phyloP scores from a whole-genome alignment of 2,329 filamentous ascomycete species.

The Aspergillus tubingensis region DNA sequence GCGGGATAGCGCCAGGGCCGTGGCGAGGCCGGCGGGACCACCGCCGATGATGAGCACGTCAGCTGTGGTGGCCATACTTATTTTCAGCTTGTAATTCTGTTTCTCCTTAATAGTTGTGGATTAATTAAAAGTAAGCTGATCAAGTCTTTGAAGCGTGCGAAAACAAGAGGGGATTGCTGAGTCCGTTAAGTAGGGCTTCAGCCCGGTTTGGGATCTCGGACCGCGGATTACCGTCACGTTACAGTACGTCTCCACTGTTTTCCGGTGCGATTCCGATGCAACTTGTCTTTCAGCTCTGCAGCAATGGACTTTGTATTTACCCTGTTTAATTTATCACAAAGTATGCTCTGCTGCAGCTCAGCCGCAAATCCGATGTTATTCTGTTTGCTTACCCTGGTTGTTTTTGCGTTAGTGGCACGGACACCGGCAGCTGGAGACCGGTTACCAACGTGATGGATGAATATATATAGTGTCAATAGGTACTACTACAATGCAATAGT shows the following conservation, averaged over 20 bases:
- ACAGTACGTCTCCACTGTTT: not conserved
- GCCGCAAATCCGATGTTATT: not conserved
- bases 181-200: constrained; percentile 3
- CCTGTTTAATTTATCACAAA: too few species aligned
- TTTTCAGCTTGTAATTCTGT: not conserved
- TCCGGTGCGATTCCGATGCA: not conserved
- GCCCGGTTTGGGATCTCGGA: not conserved
- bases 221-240: not conserved
- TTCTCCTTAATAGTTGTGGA: too few species aligned
- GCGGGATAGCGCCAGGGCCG: constrained; percentile 55
- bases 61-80: not conserved
- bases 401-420: too few species aligned
- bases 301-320: too few species aligned
- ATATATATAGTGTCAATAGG: not conserved
- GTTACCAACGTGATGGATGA: too few species aligned
- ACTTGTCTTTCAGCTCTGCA: too few species aligned
- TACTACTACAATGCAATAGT: not conserved
- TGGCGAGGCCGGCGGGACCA: constrained; percentile 53
- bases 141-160: not conserved
- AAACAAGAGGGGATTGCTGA: not conserved
- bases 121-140: too few species aligned
- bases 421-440: too few species aligned
- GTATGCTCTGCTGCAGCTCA: not conserved
- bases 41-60: constrained; percentile 57
- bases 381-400: not conserved